phyloP scores from a whole-genome alignment of 1,139 yeast species.

The Candida sanyaensis region DNA sequence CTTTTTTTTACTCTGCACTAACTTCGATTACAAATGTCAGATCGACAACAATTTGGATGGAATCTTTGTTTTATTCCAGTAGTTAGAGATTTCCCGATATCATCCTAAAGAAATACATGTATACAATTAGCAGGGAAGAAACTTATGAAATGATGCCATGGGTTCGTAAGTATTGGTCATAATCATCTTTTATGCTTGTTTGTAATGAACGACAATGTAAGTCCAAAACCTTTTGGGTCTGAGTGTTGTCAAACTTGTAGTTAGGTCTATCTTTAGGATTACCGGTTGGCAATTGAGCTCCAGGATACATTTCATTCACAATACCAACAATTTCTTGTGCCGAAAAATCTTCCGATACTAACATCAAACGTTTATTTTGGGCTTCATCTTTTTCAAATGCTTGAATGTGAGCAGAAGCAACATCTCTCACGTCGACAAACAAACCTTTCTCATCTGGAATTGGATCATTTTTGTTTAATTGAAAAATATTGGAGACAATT shows the following conservation, averaged over 20 bases:
- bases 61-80: no score
- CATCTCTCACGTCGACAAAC: constrained; percentile 37
- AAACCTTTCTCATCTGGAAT: constrained; percentile 21
- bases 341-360: constrained; percentile 19
- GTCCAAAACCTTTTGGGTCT: constrained; percentile 29
- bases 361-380: constrained; percentile 21
- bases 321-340: constrained; percentile 24
- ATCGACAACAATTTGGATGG: no score
- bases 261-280: constrained; percentile 27
- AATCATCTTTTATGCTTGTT: constrained; percentile 38
- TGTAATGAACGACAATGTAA: constrained; percentile 29
- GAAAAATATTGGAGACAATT: constrained; percentile 24
- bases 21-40: no score
- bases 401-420: constrained; percentile 33
- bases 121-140: background rate
- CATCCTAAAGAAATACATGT: background rate
- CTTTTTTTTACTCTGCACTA: no score
- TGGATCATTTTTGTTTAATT: constrained; percentile 16
- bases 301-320: constrained; percentile 16
- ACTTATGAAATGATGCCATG: constrained; percentile 11
- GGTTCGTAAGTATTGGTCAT: constrained; percentile 36
- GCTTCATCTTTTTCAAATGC: constrained; percentile 29
- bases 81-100: background rate
- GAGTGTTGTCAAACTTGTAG: constrained; percentile 19
- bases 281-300: constrained; percentile 39